phyloP scores from a whole-genome alignment of 2,329 filamentous ascomycete species.

The Pseudocercospora ulei region DNA sequence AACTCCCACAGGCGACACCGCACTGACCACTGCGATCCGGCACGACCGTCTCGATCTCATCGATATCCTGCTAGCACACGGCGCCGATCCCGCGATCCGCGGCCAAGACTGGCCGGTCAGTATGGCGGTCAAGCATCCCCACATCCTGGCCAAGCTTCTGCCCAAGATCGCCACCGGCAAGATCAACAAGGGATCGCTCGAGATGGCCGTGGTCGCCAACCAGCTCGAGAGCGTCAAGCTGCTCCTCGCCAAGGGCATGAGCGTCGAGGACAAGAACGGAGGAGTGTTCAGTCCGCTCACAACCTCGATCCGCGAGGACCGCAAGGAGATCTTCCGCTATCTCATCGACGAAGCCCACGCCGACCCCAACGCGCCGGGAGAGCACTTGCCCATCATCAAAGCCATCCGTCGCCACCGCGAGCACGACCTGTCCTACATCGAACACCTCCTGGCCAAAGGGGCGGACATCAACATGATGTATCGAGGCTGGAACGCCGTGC shows the following conservation, averaged over 20 bases:
- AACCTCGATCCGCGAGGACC: slow-evolving; percentile 55
- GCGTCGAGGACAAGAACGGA: slow-evolving; percentile 61
- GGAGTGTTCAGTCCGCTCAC: slow-evolving; percentile 63
- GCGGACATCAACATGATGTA: slow-evolving; percentile 61
- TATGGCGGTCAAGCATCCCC: slow-evolving; percentile 56
- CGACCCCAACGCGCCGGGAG: slow-evolving; percentile 57
- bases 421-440: slow-evolving; percentile 51
- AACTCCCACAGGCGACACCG: slow-evolving; percentile 48
- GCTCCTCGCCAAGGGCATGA: slow-evolving; percentile 54
- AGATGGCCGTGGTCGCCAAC: slow-evolving; percentile 57
- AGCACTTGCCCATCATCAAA: slow-evolving; percentile 63
- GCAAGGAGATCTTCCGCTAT: slow-evolving; percentile 52
- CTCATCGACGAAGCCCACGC: slow-evolving; percentile 51
- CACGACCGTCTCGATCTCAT: slow-evolving; percentile 52
- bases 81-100: slow-evolving; percentile 53
- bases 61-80: slow-evolving; percentile 49
- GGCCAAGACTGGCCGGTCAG: slow-evolving; percentile 62
- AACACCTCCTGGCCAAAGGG: slow-evolving; percentile 53
- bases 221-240: slow-evolving; percentile 59
- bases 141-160: slow-evolving; percentile 51
- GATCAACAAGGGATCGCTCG: slow-evolving; percentile 57
- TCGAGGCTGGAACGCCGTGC: slow-evolving; percentile 55
- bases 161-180: slow-evolving; percentile 49
- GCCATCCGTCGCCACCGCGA: slow-evolving; percentile 52
- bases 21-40: slow-evolving; percentile 56